Base-by-base conservation (phyloP, 2,329 filamentous ascomycete genomes). In the Stenocarpella maydis region DNA sequence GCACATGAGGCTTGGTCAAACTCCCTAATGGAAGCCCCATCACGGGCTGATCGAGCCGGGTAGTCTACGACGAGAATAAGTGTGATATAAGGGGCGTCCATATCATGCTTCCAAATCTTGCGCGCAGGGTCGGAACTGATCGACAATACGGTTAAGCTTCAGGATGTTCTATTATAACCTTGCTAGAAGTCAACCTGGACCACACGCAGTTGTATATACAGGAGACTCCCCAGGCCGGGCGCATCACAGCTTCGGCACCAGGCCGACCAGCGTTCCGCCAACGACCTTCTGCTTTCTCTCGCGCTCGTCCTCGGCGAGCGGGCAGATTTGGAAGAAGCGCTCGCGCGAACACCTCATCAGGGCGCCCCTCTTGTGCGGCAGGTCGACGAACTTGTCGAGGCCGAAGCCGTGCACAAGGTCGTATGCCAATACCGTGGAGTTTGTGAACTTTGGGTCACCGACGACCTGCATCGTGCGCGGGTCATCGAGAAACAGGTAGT, bases 381-480 rank as follows among this genome's bases (percentile, higher is more conserved):
- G 79, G 73, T 93, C 91, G 71, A 93, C 87, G 71, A 92, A 88
- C 79, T 92, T 92, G 74, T 92, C 89, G 45, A 94, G 82, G 8
- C 88, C 88, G 74, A 94, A 90, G 1, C 92, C 92, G 74, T 93
- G 90, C 63, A 90, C 88, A 66, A 92, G 86, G 74, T 95, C 92
- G 78, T 94, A 94, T 71, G 89, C 88, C 69, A 94, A 82, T 17
- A 94, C 89, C 0, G 88, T 91, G 34, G 83, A 86, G 74, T 91
- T 92, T 5, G 89, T 91, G 69, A 87, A 88, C 77, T 91, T 91
- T 41, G 92, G 92, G 81, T 95, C 92, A 71, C 90, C 90, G 9
- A 90, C 86, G 10, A 89, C 84, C 71, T 81, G 80, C 76, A 78
- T 81, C 2, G 88, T 90, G 67, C 88, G 84, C 68, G 86, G 83